Conservation (phyloP, 331 rosid species). For the Acacia pycnantha region DNA sequence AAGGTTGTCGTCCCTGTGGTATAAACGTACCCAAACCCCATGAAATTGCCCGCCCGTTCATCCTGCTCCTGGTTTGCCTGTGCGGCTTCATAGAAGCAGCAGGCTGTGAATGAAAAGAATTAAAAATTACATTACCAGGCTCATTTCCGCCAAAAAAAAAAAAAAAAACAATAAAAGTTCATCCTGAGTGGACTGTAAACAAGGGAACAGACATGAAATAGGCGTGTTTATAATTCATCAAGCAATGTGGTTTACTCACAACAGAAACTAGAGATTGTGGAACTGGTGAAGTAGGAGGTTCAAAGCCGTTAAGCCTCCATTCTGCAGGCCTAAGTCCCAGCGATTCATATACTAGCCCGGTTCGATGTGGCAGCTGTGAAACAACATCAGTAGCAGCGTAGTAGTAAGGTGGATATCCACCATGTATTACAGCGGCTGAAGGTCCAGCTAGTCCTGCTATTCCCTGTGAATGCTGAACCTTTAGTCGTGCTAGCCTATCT, state of each 20-base stretch:
- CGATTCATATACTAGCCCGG: slow-evolving; percentile 65
- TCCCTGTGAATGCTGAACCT: slow-evolving; percentile 65
- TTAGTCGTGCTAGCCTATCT: slow-evolving; percentile 75
- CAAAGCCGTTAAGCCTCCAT: slow-evolving; percentile 64
- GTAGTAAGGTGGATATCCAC: slow-evolving; percentile 78
- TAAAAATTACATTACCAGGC: neutral
- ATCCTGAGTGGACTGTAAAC: slow-evolving; percentile 5
- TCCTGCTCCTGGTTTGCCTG: slow-evolving; percentile 74
- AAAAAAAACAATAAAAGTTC: slow-evolving; percentile 5
- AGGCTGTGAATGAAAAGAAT: slow-evolving; percentile 43
- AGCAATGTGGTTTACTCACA: slow-evolving; percentile 53
- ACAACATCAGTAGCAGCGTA: slow-evolving; percentile 64
- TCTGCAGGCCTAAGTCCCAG: slow-evolving; percentile 58
- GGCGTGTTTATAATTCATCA: neutral
- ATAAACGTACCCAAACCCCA: slow-evolving; percentile 45
- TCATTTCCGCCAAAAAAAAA: neutral
- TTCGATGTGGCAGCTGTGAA: slow-evolving; percentile 55
- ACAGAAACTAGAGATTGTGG: slow-evolving; percentile 53
- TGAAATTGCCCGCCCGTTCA: slow-evolving; percentile 51
- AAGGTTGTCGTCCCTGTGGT: slow-evolving; percentile 44
- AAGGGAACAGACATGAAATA: slow-evolving; percentile 6
- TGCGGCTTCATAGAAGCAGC: slow-evolving; percentile 57
- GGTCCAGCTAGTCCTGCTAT: slow-evolving; percentile 53
- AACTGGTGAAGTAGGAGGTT: slow-evolving; percentile 59
- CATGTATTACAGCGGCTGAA: slow-evolving; percentile 53